Percentiles rank a stretch among this genome's conserved stretches.
These are phyloP conservation scores for Irineochytrium annulatum DNA, from an alignment of 192 early-diverging fungal genomes.

Conservation along the genomic window DNA sequence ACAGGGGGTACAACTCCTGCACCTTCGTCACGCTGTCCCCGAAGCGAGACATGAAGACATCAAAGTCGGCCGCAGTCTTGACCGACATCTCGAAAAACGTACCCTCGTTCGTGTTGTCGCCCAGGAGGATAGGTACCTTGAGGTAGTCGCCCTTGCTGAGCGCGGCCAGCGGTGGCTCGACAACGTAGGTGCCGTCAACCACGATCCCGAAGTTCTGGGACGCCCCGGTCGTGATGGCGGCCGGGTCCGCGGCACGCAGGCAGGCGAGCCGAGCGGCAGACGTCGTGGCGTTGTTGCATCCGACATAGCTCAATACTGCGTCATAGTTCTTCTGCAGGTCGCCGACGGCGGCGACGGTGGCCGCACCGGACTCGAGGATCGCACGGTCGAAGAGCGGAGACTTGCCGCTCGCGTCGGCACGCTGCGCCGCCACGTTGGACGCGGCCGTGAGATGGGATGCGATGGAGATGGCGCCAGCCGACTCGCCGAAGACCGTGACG, in stretches of 20 bases:
- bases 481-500: conserved; percentile 52
- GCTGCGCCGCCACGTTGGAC: too few species aligned
- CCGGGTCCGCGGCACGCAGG: background rate
- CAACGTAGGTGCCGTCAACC: background rate
- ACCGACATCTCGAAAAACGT: background rate
- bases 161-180: background rate
- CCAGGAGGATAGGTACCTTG: background rate
- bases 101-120: background rate
- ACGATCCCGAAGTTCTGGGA: background rate
- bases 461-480: conserved; percentile 48
- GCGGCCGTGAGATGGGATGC: too few species aligned
- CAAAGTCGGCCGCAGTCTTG: background rate
- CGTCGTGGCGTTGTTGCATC: background rate
- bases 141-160: background rate
- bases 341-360: background rate
- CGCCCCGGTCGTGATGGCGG: background rate
- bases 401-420: too few species aligned
- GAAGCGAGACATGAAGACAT: background rate
- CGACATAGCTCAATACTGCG: too few species aligned
- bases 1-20: too few species aligned
- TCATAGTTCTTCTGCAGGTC: too few species aligned
- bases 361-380: background rate
- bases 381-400: background rate
- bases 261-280: background rate
- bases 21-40: too few species aligned